Conservation (phyloP, 2,329 filamentous ascomycete species). For the Fusarium tricinctum region DNA sequence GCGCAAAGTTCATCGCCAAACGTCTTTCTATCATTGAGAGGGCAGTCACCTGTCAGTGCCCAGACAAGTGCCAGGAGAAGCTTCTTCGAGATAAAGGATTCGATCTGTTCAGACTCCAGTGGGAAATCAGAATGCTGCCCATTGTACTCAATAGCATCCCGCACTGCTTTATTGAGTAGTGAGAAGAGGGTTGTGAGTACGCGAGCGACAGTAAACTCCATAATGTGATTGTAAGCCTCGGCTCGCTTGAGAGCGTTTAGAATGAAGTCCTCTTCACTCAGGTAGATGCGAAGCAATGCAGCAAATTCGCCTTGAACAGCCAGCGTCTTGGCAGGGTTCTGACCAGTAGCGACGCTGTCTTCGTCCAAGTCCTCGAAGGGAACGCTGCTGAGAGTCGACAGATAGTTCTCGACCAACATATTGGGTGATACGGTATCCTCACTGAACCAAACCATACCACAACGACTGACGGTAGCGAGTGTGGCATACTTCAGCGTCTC, state of each 20-base stretch:
- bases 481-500: constrained; percentile 98
- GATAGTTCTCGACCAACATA: constrained; percentile 94
- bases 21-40: constrained; percentile 84
- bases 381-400: constrained; percentile 83
- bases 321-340: constrained; percentile 82
- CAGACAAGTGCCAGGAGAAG: constrained; percentile 92
- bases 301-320: constrained; percentile 84
- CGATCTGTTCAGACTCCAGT: constrained; percentile 88
- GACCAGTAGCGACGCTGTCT: constrained; percentile 82
- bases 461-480: constrained; percentile 97
- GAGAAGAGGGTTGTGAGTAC: constrained; percentile 95
- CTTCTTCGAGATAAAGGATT: constrained; percentile 93
- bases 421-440: constrained; percentile 93
- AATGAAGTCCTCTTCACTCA: constrained; percentile 86
- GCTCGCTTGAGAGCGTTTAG: constrained; percentile 82
- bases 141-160: constrained; percentile 96
- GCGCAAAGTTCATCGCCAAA: constrained; percentile 90
- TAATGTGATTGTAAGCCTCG: constrained; percentile 89
- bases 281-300: constrained; percentile 79
- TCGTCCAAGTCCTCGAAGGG: constrained; percentile 97
- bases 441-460: constrained; percentile 99
- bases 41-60: constrained; percentile 96
- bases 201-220: constrained; percentile 95
- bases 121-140: constrained; percentile 94
- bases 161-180: constrained; percentile 91